Percentiles rank a stretch among this genome's conserved stretches.
These are phyloP conservation scores for Hemileccinum rubropunctum DNA, from an alignment of 768 basidiomycete genomes.

Conservation along the genomic window DNA sequence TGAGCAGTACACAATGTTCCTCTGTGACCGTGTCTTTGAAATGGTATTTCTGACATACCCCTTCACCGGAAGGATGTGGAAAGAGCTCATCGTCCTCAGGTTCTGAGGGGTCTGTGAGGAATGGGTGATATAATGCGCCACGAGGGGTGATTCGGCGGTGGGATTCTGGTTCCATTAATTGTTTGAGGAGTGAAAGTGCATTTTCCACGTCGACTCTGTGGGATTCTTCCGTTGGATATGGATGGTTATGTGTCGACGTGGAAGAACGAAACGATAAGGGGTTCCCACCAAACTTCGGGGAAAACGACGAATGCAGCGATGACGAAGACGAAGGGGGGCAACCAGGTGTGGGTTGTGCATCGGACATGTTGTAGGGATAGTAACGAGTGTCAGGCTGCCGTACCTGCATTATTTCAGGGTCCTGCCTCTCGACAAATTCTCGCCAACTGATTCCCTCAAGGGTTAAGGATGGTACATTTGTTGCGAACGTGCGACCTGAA, in stretches of 20 bases:
- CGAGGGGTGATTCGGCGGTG: slow-evolving; percentile 75
- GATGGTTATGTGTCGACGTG: slow-evolving; percentile 13
- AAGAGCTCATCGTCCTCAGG: slow-evolving; percentile 62
- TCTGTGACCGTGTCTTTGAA: slow-evolving; percentile 58
- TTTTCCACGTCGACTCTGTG: slow-evolving; percentile 56
- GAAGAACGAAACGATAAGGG: slow-evolving; percentile 22
- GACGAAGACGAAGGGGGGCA: slow-evolving; percentile 34
- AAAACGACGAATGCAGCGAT: slow-evolving; percentile 28
- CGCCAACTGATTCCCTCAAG: slow-evolving; percentile 66
- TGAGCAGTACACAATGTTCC: slow-evolving; percentile 49
- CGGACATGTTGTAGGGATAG: slow-evolving; percentile 47
- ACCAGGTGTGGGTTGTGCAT: slow-evolving; percentile 26
- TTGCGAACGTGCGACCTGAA: slow-evolving; percentile 81
- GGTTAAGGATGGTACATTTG: slow-evolving; percentile 83
- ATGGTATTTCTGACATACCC: slow-evolving; percentile 64
- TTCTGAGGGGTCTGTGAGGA: slow-evolving; percentile 53
- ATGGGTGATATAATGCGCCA: slow-evolving; percentile 74
- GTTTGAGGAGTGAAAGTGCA: slow-evolving; percentile 74
- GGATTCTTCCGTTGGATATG: slow-evolving; percentile 33
- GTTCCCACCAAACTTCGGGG: slow-evolving; percentile 15
- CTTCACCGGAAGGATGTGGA: slow-evolving; percentile 67
- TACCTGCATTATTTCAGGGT: slow-evolving; percentile 63
- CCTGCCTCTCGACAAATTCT: slow-evolving; percentile 72
- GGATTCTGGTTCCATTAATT: slow-evolving; percentile 73
- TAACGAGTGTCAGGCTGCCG: slow-evolving; percentile 47